Conservation (phyloP, 768 basidiomycete species). For the Hydnum rufescens region DNA sequence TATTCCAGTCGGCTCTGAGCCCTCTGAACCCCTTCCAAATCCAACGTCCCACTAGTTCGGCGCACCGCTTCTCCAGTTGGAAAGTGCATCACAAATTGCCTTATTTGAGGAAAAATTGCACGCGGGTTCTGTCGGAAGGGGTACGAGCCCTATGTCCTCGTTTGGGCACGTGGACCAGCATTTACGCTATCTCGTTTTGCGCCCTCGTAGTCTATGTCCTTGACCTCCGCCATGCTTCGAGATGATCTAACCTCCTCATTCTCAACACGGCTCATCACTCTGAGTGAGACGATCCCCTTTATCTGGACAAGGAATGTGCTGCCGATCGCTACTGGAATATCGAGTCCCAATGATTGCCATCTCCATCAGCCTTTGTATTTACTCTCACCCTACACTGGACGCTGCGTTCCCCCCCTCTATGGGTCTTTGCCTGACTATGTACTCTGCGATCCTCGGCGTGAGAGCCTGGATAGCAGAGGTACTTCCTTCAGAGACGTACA, state of each 20-base stretch:
- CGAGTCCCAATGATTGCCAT: not conserved
- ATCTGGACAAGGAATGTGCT: no score
- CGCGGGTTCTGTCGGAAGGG: not conserved
- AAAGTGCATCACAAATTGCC: conserved; percentile 48
- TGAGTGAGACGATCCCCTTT: no score
- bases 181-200: conserved; percentile 24
- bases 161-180: not conserved
- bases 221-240: conserved; percentile 20
- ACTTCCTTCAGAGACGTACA: no score
- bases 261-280: no score
- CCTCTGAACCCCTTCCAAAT: conserved; percentile 22
- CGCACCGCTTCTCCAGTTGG: conserved; percentile 23
- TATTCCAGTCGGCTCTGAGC: not conserved
- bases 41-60: conserved; percentile 29
- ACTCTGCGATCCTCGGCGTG: not conserved
- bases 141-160: not conserved
- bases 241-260: conserved; percentile 21
- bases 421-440: not conserved
- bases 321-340: no score
- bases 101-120: conserved; percentile 40
- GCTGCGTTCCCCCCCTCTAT: not conserved
- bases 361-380: not conserved
- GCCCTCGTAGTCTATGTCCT: conserved; percentile 21
- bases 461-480: not conserved
- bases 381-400: not conserved